phyloP scores from a whole-genome alignment of 371 early-diverging fungal species.

The Syncephalis plumigaleata region DNA sequence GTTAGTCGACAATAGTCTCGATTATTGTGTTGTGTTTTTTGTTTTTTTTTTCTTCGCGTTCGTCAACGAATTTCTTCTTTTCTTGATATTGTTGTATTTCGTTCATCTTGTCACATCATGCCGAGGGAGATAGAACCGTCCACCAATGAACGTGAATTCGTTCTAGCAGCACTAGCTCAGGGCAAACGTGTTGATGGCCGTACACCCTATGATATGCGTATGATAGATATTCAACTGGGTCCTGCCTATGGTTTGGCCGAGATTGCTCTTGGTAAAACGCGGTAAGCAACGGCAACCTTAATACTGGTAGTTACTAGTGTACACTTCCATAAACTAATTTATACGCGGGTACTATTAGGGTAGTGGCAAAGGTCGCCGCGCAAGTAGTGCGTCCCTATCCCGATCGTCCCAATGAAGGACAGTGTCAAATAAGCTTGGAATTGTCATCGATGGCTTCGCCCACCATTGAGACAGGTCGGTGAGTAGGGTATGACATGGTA shows the following conservation, averaged over 20 bases:
- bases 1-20: too few species aligned
- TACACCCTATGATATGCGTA: constrained; percentile 53
- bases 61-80: neutral
- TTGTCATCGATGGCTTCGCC: constrained; percentile 75
- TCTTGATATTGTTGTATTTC: neutral
- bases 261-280: constrained; percentile 66
- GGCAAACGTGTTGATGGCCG: constrained; percentile 69
- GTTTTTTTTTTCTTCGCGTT: too few species aligned
- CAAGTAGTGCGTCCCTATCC: constrained; percentile 71
- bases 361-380: constrained; percentile 65
- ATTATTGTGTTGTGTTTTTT: too few species aligned
- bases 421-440: constrained; percentile 62
- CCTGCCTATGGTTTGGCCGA: constrained; percentile 56
- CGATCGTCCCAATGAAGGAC: constrained; percentile 73
- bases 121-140: constrained; percentile 32
- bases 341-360: constrained; percentile 20
- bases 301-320: too few species aligned
- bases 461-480: constrained; percentile 47
- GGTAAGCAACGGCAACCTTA: constrained; percentile 20
- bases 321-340: neutral
- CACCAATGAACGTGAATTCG: constrained; percentile 39
- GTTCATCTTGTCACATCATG: neutral
- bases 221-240: constrained; percentile 45
- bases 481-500: neutral
- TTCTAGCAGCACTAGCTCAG: constrained; percentile 39